phyloP scores from a whole-genome alignment of 345 rosid genomes.

The Triadica sebifera region DNA sequence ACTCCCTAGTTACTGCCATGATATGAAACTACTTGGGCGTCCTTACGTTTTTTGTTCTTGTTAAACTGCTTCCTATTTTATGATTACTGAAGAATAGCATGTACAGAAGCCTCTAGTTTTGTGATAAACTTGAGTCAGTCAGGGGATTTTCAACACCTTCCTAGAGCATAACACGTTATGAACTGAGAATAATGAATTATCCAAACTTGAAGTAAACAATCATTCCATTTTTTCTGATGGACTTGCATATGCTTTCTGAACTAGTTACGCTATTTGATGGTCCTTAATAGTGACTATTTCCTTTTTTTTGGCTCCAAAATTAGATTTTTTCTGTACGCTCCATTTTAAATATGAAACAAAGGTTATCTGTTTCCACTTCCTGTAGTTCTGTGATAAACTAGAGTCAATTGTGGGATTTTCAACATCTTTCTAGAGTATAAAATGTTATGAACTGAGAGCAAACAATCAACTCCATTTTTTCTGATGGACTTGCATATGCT shows the following conservation, averaged over 20 bases:
- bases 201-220: neutral
- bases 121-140: neutral
- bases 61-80: neutral
- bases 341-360: neutral
- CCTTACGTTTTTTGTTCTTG: neutral
- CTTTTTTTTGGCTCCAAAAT: neutral
- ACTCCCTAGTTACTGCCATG: neutral
- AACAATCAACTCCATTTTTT: neutral
- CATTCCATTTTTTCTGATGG: neutral
- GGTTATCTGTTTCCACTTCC: neutral
- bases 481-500: neutral
- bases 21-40: neutral
- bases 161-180: neutral
- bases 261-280: neutral
- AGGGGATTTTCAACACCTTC: neutral
- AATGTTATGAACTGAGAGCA: neutral
- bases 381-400: neutral
- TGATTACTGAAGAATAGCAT: neutral
- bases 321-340: neutral
- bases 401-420: neutral
- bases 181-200: neutral
- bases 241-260: neutral
- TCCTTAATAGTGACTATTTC: neutral
- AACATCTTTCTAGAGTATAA: neutral
- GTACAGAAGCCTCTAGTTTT: neutral